A percentile compares a stretch with the other conserved stretches of the same genome.
Conservation (phyloP, 179 eudicot species). For the Carnegiea gigantea region DNA sequence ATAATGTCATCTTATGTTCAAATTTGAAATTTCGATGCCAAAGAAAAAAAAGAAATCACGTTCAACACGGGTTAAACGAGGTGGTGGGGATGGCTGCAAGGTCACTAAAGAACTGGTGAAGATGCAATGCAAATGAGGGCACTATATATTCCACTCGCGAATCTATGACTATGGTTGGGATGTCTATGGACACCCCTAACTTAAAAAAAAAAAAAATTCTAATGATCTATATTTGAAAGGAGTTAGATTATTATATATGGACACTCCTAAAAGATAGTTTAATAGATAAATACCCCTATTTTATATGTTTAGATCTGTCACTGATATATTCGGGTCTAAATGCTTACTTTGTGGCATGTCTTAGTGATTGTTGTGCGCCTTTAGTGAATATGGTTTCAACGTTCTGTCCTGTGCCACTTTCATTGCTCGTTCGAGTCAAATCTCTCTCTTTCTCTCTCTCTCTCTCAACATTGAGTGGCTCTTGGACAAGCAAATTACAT, state of each 20-base stretch:
- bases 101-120: too few relatives aligned
- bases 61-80: background rate
- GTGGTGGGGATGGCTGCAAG: background rate
- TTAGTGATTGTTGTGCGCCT: constrained; percentile 22
- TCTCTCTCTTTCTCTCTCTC: constrained; percentile 20
- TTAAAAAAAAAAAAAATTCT: too few relatives aligned
- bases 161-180: too few relatives aligned
- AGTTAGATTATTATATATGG: too few relatives aligned
- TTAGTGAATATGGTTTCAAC: constrained; percentile 29
- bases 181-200: too few relatives aligned
- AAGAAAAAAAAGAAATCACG: background rate
- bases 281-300: too few relatives aligned
- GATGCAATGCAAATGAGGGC: constrained; percentile 1
- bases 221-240: too few relatives aligned
- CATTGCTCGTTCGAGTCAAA: constrained; percentile 21
- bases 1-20: too few relatives aligned
- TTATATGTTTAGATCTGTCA: too few relatives aligned
- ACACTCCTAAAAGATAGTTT: too few relatives aligned
- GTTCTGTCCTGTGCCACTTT: constrained; percentile 22
- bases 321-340: constrained; percentile 4
- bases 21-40: background rate
- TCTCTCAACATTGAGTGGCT: constrained; percentile 32
- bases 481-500: constrained; percentile 23
- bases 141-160: background rate
- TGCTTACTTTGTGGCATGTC: constrained; percentile 24